Conservation (phyloP, 495 filamentous ascomycete species). For the Thermothielavioides terrestris region DNA sequence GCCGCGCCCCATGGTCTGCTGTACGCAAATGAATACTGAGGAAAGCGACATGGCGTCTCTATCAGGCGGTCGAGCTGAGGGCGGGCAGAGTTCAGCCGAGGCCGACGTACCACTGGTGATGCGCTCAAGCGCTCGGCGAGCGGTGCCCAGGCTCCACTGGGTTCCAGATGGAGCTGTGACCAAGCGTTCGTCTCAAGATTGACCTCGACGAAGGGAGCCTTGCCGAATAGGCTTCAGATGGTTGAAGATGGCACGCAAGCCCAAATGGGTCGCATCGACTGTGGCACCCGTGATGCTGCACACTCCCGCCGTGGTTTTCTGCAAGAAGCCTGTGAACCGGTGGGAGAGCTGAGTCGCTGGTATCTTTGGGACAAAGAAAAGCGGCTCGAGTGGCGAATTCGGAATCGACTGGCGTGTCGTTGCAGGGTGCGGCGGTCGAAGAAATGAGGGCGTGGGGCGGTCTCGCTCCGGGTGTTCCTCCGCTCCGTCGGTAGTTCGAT, state of each 20-base stretch:
- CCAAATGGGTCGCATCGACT: not conserved
- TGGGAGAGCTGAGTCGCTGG: conserved; percentile 1
- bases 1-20: not conserved
- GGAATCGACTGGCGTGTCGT: not conserved
- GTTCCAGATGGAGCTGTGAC: conserved; percentile 1
- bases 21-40: not conserved
- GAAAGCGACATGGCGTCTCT: not conserved
- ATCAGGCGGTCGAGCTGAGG: no score
- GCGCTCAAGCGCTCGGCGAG: not conserved
- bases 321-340: not conserved
- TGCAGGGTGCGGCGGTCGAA: not conserved
- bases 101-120: not conserved
- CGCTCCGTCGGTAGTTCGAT: not conserved
- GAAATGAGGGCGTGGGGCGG: conserved; percentile 3
- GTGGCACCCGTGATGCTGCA: conserved; percentile 18
- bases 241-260: not conserved
- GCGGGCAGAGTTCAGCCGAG: not conserved
- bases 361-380: not conserved
- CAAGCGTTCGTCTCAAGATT: conserved; percentile 3
- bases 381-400: not conserved
- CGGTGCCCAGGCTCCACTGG: not conserved
- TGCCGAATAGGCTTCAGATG: not conserved
- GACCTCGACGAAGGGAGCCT: not conserved
- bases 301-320: conserved; percentile 14
- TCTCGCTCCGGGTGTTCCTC: conserved; percentile 7